Evolutionary conservation across 176 grass and related monocot genomes (phyloP), one percentile per base, ranked within the genome.

Genomic region (Luzula sylvatica): DNA sequence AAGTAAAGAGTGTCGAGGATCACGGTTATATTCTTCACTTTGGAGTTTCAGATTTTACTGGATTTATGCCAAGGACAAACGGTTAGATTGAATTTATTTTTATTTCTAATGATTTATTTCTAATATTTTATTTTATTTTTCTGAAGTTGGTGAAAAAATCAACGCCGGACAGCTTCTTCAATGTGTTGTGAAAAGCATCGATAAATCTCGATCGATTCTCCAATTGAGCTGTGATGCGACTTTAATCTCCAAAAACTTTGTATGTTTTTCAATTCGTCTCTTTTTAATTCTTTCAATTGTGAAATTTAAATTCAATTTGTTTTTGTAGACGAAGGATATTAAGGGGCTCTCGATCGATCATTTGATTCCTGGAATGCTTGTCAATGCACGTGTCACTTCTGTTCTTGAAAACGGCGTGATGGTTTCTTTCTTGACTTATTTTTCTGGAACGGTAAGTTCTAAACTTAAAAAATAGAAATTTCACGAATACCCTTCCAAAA

Each of bases 21-120:
- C 90, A 89, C 71, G 90, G 90, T 70, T 96, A 88, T 62, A 86
- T 96, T 88, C 84, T 96, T 75, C 74, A 79, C 70, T 96, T 96
- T 15, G 90, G 90, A 67, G 79, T 78, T 39, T 70, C 84, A 20
- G 49, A 73, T 45, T 88, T 96, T 66, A 88, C 62, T 70, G 90
- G 90, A 53, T 96, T 96, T 76, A 76, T 96, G 84, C 90, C 65
- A 61, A 96, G 66, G 46, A 46, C 19, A 29, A 26, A 44, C 44
- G 58, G 58, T 63, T 46, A 14, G 16, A 18, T 11, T 62, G 9
- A 26, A 24, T 23, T 61, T 61, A 24, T 42, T 23, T 61, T 26
- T 43, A n/a, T n/a, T n/a, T n/a, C n/a, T 42, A 16, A 28, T 13
- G 3, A 66, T 55, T 15, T 40, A 35, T 42, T 14, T 71, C 20